Percentiles rank a stretch among this genome's conserved stretches.
These are phyloP conservation scores for Glarea lozoyensis DNA, from an alignment of 495 filamentous ascomycete species.

Conservation along the genomic window DNA sequence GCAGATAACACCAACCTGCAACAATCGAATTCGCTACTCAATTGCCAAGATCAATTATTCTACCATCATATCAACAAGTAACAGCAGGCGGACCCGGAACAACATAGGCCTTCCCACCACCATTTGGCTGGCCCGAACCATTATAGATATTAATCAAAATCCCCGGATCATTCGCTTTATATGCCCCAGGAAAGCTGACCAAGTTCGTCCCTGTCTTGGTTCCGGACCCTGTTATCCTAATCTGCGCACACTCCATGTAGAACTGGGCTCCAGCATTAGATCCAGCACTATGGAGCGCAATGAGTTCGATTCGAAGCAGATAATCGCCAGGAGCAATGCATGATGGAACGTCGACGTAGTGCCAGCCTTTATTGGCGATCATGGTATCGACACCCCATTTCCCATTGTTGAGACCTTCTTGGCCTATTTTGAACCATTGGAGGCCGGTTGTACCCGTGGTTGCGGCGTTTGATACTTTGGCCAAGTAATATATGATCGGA, in stretches of 20 bases:
- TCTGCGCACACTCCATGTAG: conserved; percentile 42
- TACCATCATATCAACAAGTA: conserved; percentile 25
- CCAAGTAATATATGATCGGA: conserved; percentile 41
- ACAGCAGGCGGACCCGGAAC: conserved; percentile 34
- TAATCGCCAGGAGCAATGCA: conserved; percentile 36
- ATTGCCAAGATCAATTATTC: no score
- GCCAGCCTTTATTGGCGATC: conserved; percentile 33
- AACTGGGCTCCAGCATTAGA: conserved; percentile 34
- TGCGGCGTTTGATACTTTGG: conserved; percentile 42
- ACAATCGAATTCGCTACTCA: no score
- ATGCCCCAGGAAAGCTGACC: conserved; percentile 44
- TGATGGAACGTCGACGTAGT: conserved; percentile 32
- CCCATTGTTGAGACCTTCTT: background rate
- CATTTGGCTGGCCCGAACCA: conserved; percentile 19
- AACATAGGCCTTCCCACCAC: conserved; percentile 31
- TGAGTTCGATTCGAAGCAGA: conserved; percentile 40
- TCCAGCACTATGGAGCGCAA: conserved; percentile 36
- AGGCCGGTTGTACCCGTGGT: conserved; percentile 25
- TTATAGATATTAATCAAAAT: conserved; percentile 45
- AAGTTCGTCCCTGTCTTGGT: conserved; percentile 32
- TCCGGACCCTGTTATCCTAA: conserved; percentile 38
- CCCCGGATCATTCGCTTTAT: conserved; percentile 37
- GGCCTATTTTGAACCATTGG: conserved; percentile 10
- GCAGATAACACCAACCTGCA: no score
- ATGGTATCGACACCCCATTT: conserved; percentile 10